These are phyloP conservation scores for Bryum argenteum DNA, from an alignment of 225 moss, liverwort and hornwort species.

Conservation along the genomic window DNA sequence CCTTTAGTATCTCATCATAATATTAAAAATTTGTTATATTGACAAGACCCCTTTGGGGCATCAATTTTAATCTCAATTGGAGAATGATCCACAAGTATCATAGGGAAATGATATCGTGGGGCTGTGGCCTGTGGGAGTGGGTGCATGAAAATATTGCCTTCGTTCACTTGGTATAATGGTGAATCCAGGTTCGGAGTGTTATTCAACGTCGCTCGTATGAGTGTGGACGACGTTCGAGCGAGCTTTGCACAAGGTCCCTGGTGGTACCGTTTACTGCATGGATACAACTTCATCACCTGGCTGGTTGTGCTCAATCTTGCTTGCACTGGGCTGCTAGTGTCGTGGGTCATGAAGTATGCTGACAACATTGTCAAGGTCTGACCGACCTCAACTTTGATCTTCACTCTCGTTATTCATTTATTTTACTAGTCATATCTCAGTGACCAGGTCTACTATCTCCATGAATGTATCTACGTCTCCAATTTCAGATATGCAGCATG, in stretches of 20 bases:
- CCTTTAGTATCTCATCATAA: too few relatives aligned
- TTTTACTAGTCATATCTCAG: neutral
- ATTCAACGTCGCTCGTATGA: slow-evolving; percentile 75
- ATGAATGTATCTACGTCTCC: neutral
- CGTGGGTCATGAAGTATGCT: slow-evolving; percentile 98
- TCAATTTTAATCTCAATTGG: too few relatives aligned
- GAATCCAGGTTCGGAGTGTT: slow-evolving; percentile 80
- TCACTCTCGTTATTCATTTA: neutral
- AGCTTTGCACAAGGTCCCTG: slow-evolving; percentile 65
- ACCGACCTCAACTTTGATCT: neutral
- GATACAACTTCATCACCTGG: slow-evolving; percentile 67
- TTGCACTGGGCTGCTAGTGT: slow-evolving; percentile 86
- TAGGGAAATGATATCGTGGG: neutral
- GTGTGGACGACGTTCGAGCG: slow-evolving; percentile 55
- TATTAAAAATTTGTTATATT: neutral
- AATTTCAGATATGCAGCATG: neutral
- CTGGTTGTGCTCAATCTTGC: slow-evolving; percentile 85
- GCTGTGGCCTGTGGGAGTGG: too few relatives aligned
- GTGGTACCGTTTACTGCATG: slow-evolving; percentile 74
- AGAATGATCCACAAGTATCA: too few relatives aligned
- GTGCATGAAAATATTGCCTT: neutral
- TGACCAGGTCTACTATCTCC: neutral
- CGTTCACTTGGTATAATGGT: neutral
- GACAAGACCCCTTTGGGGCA: neutral
- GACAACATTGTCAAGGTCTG: slow-evolving; percentile 95